Base-by-base conservation (phyloP, 768 basidiomycete species). In the Lactarius vividus region DNA sequence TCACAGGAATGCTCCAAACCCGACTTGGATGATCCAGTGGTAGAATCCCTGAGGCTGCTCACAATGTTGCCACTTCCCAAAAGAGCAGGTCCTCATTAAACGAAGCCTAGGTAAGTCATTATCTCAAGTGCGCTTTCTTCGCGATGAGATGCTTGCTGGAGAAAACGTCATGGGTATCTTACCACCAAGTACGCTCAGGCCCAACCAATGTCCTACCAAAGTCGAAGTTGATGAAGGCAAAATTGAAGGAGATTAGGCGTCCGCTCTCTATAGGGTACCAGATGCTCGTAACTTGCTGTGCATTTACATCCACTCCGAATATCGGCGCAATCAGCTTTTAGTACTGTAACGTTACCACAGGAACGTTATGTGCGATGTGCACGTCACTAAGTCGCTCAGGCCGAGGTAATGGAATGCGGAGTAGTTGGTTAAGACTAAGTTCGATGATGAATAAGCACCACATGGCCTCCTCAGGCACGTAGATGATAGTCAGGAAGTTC, bases 31-130 rank as follows among this genome's bases (percentile, higher is more conserved):
- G n/a, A n/a, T n/a, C 94, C 37, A 81, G 79, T 52, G 81, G 80
- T 61, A 97, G 79, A 74, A 98, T 96, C 68, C 83, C 84, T 64
- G n/a, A n/a, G n/a, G n/a, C n/a, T n/a, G n/a, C n/a, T n/a, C n/a
- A n/a, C 74, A 26, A 96, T 94, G 64, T 96, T 94, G 18, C 96
- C 96, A 63, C 88, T 89, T 9, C 96, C 97, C 20, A 98, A 78
- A 37, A 81, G 80, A 66, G 71, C 75, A 70, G 57, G 3, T 20
- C 42, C 8, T 44, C 20, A 3, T 44, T 8, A n/a, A 20, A 44
- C 4, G 42, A 9, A 10, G 20, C 42, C 42, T 8, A 5, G 9
- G 8, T 16, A 16, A 44, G 83, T 44, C 20, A 9, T 44, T 44
- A 9, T 9, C 20, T 20, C 42, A 16, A 16, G 39, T 40, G 39